A percentile compares a stretch with the other conserved stretches of the same genome.
phyloP scores from a whole-genome alignment of 352 stramenopile species.

The Phytophthora europaea region DNA sequence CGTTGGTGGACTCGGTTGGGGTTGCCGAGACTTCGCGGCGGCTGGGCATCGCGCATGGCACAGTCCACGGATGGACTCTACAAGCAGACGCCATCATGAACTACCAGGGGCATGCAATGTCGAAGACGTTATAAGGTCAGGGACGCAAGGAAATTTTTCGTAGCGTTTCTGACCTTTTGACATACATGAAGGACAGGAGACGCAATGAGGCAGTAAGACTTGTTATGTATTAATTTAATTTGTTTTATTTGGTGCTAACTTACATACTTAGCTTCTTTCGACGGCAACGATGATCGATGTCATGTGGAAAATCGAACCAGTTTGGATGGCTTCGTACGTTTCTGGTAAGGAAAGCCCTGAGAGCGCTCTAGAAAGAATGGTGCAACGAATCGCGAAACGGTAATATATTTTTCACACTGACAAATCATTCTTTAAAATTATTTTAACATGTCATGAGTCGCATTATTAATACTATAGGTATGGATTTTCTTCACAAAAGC shows the following conservation, averaged over 20 bases:
- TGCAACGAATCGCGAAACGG: neutral
- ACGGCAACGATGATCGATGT: neutral
- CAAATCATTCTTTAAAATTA: neutral
- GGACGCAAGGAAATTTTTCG: neutral
- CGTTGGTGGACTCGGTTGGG: neutral
- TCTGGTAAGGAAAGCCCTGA: neutral
- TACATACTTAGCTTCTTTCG: neutral
- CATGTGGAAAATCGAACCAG: neutral
- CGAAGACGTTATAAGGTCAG: neutral
- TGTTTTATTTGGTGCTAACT: neutral
- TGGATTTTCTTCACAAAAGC: slow-evolving; percentile 5
- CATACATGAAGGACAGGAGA: no score
- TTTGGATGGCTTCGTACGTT: neutral
- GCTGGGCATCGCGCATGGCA: neutral
- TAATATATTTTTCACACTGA: neutral
- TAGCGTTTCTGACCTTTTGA: neutral
- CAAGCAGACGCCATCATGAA: neutral
- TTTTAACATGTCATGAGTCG: neutral
- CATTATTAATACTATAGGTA: neutral
- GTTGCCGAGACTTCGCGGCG: neutral
- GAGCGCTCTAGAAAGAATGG: neutral
- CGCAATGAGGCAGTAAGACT: neutral
- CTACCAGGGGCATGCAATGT: neutral
- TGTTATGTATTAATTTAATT: neutral
- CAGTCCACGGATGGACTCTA: neutral